Conservation (phyloP, 1,284 basidiomycete species). For the Caloboletus firmus region DNA sequence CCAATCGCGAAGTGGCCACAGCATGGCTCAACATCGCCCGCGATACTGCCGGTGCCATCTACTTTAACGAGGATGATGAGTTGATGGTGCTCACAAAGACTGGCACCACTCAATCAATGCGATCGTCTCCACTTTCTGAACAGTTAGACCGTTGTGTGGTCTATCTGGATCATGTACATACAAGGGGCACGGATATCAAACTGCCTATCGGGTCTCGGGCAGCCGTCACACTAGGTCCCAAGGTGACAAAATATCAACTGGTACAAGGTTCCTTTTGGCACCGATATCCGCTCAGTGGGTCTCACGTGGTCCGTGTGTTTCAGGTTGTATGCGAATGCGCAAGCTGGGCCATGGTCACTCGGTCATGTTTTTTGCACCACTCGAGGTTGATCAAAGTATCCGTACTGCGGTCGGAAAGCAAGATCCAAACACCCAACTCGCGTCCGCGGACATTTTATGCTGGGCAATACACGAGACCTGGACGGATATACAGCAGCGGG, state of each 20-base stretch:
- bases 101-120: constrained; percentile 37
- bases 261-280: constrained; percentile 43
- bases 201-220: constrained; percentile 44
- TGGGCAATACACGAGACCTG: constrained; percentile 49
- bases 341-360: constrained; percentile 48
- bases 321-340: constrained; percentile 50
- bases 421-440: constrained; percentile 7
- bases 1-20: constrained; percentile 40
- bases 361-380: constrained; percentile 47
- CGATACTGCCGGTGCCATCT: constrained; percentile 41
- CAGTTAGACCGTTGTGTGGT: neutral
- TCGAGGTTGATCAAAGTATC: constrained; percentile 39
- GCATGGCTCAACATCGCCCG: constrained; percentile 40
- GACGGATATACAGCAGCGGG: constrained; percentile 37
- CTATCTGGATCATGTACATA: constrained; percentile 52
- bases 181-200: constrained; percentile 54
- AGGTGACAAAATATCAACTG: constrained; percentile 50
- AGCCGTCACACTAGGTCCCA: constrained; percentile 51
- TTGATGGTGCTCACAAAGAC: constrained; percentile 42
- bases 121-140: constrained; percentile 13
- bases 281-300: fast-evolving
- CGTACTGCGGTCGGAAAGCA: constrained; percentile 7
- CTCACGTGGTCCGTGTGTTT: neutral
- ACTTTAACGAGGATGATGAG: constrained; percentile 44
- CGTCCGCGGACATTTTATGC: constrained; percentile 37